These are phyloP conservation scores for Heterobasidion parviporum DNA, from an alignment of 1,284 basidiomycete genomes.

Conservation along the genomic window DNA sequence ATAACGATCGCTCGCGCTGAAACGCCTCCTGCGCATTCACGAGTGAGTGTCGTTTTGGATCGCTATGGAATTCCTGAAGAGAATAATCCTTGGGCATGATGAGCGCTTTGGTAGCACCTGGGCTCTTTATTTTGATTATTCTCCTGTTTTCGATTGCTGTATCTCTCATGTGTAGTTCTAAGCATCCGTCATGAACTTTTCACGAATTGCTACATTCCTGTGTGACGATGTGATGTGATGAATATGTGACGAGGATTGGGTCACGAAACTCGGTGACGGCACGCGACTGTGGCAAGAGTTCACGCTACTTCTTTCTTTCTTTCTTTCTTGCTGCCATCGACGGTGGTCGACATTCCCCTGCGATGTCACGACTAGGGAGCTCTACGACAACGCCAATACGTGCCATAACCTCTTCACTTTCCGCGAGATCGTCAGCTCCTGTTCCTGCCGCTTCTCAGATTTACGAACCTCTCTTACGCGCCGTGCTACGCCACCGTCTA, in stretches of 20 bases:
- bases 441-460: constrained; percentile 39
- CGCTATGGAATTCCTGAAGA: constrained; percentile 28
- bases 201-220: too few species aligned
- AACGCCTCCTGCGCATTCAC: constrained; percentile 40
- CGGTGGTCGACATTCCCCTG: neutral
- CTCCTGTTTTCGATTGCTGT: neutral
- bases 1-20: constrained; percentile 17
- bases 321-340: neutral
- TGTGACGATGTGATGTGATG: too few species aligned
- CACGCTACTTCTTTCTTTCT: too few species aligned
- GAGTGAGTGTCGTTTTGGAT: constrained; percentile 16
- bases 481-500: constrained; percentile 47
- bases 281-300: too few species aligned
- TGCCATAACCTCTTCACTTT: constrained; percentile 21
- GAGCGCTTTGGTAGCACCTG: neutral
- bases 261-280: too few species aligned
- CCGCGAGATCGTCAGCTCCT: constrained; percentile 34
- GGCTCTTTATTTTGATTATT: neutral
- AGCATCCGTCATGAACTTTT: too few species aligned
- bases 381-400: neutral
- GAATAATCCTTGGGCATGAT: constrained; percentile 45
- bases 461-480: constrained; percentile 54
- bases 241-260: too few species aligned
- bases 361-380: neutral
- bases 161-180: too few species aligned